Evolutionary conservation across 2,329 filamentous ascomycete species (phyloP), one percentile per base, ranked within the genome.

Genomic region (Pseudodiploospora longispora): DNA sequence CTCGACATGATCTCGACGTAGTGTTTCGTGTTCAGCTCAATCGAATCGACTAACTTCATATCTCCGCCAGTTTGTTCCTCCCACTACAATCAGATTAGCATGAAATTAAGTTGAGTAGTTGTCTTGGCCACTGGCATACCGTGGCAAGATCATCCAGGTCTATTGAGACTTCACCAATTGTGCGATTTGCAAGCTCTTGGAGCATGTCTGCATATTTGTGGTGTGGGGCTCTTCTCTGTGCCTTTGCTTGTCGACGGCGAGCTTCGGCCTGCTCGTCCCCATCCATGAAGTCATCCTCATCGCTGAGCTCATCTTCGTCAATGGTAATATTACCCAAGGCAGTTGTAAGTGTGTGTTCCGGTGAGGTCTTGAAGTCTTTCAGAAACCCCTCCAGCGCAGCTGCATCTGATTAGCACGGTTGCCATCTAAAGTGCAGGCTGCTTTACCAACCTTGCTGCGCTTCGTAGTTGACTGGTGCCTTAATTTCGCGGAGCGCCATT

Each of bases 221-320:
- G 61, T 84, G 87, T 34, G 82, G 82, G 55, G 72, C 64, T 55
- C 65, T 68, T 55, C 67, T 67, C 51, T 60, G 69, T 53, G 69
- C 70, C 60, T 67, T 72, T 39, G 75, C 67, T 52, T 69, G 68
- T 42, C 66, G 72, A 27, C 71, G 74, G 49, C 62, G 69, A 48
- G 71, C 69, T 34, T 71, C 69, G 12, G 72, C 71, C 42, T 80
- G 78, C 50, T 87, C 83, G 49, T 81, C 78, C 55, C 90, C 85
- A 61, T 95, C 87, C 81, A 95, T 88, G 60, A 94, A 87, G 58
- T 96, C 89, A 63, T 95, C 87, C 57, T 95, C 88, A 58, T 95
- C 90, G 65, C 84, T 89, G 36, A 87, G 75, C 55, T 85, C 85
- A 66, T 94, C 85, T 59, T 88, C 90, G 62, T 89, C 85, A 52